Base-by-base conservation (phyloP, 176 grass and related monocot species). In the Paspalum notatum region DNA sequence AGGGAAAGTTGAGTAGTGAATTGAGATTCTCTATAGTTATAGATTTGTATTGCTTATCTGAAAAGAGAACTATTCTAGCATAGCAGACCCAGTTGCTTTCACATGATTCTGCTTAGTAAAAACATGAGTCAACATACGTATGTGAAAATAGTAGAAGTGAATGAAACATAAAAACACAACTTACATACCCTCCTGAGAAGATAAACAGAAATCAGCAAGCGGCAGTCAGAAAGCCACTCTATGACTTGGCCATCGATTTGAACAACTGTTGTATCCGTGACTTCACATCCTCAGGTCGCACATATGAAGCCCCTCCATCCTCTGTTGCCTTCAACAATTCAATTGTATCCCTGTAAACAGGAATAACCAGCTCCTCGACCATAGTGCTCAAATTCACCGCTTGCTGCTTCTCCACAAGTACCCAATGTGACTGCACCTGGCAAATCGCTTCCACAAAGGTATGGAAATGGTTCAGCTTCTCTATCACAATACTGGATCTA, bases 331-430 rank as follows among this genome's bases (percentile, higher is more conserved):
- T 74, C 16, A 67, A 80, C 69, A 57, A 74, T 14, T 48, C 60
- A 74, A 59, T 7, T 66, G 50, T 39, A 80, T 78, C 73, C 55
- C 39, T 86, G 75, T 90, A 90, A 38, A 44, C 74, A 51, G 88
- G 88, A 38, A 83, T 37, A 20, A 86, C 84, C 13, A 74, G 60
- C 46, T 78, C 88, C 84, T 78, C 42, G 38, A 80, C 62, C 22
- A 81, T 61, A 53, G 39, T 78, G 68, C 80, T 60, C 75, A 90
- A 47, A 66, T 90, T 55, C 59, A 48, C 55, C 50, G 79, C 68
- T 61, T 86, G 51, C 88, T 83, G 80, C 68, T 83, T 82, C 12
- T 90, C 80, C 75, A 79, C 47, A 62, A 86, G 50, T 43, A 86
- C 74, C 88, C 84, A 90, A 53, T 20, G 40, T 42, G 79, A 82